These are phyloP conservation scores for Pseudogymnoascus destructans DNA, from an alignment of 2,329 filamentous ascomycete genomes.

Conservation along the genomic window DNA sequence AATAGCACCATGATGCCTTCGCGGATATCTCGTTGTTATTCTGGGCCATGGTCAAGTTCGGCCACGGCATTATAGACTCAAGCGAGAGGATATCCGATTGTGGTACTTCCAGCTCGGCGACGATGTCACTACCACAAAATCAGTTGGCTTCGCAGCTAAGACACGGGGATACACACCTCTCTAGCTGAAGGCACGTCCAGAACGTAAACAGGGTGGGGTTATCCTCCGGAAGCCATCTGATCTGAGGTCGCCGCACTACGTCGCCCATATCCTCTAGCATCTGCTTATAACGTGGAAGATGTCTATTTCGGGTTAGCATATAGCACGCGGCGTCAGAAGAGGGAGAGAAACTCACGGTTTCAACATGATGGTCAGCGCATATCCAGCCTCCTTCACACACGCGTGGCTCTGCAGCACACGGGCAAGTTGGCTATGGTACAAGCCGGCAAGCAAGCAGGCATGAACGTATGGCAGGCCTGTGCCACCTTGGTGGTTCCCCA, in stretches of 20 bases:
- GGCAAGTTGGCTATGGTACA: slow-evolving; percentile 82
- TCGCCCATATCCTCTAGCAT: neutral
- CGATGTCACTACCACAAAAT: slow-evolving; percentile 55
- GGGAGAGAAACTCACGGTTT: slow-evolving; percentile 36
- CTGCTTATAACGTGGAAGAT: neutral
- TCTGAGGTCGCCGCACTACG: neutral
- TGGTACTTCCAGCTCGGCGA: slow-evolving; percentile 64
- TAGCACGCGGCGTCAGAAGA: neutral
- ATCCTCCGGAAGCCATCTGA: slow-evolving; percentile 26
- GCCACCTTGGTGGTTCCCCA: slow-evolving; percentile 70
- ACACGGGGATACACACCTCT: slow-evolving; percentile 46
- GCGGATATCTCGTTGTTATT: slow-evolving; percentile 33
- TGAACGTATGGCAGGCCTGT: slow-evolving; percentile 76
- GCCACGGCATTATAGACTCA: slow-evolving; percentile 53
- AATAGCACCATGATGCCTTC: slow-evolving; percentile 44
- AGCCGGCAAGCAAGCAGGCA: slow-evolving; percentile 66
- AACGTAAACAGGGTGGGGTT: slow-evolving; percentile 66
- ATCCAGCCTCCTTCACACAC: slow-evolving; percentile 44
- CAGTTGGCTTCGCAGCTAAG: neutral
- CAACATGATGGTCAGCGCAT: slow-evolving; percentile 56
- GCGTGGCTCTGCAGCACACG: slow-evolving; percentile 74
- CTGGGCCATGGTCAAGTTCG: slow-evolving; percentile 38
- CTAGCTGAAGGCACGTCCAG: slow-evolving; percentile 87
- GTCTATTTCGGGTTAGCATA: neutral
- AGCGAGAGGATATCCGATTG: slow-evolving; percentile 49